phyloP scores from a whole-genome alignment of 495 filamentous ascomycete genomes.

The Aspergillus nanangensis region DNA sequence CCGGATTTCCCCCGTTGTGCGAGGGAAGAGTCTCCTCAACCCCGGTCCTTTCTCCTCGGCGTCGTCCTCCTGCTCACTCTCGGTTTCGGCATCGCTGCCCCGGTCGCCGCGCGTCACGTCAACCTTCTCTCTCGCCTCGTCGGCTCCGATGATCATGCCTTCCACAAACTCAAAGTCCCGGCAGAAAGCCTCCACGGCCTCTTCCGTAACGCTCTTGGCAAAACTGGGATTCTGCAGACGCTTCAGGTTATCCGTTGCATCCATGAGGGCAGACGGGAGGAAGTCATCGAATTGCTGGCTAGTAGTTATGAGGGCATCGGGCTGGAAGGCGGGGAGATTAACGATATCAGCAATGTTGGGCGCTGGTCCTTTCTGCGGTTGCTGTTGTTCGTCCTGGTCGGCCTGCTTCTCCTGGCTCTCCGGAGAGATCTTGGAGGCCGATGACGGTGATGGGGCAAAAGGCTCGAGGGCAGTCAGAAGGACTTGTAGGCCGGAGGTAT shows the following conservation, averaged over 20 bases:
- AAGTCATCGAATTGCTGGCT: slow-evolving; percentile 86
- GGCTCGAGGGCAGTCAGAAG: slow-evolving; percentile 62
- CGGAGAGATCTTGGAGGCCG: slow-evolving; percentile 7
- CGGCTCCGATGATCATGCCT: slow-evolving; percentile 55
- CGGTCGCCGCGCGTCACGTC: slow-evolving; percentile 25
- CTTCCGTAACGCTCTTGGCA: slow-evolving; percentile 70
- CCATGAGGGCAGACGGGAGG: slow-evolving; percentile 87
- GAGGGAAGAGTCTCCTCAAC: slow-evolving; percentile 68
- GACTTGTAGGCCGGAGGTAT: slow-evolving; percentile 64
- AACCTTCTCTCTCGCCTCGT: slow-evolving; percentile 43
- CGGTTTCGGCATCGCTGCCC: slow-evolving; percentile 21
- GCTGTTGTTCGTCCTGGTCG: slow-evolving; percentile 19
- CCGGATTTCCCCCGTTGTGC: slow-evolving; percentile 80
- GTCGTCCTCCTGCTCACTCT: slow-evolving; percentile 23
- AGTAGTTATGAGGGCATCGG: slow-evolving; percentile 54
- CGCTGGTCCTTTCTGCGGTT: slow-evolving; percentile 28
- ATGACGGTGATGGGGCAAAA: slow-evolving; percentile 26
- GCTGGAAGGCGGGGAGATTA: slow-evolving; percentile 56
- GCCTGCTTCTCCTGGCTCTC: slow-evolving; percentile 22
- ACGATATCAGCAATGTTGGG: slow-evolving; percentile 48
- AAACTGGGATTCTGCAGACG: slow-evolving; percentile 62
- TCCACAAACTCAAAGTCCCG: slow-evolving; percentile 89
- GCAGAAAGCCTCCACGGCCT: slow-evolving; percentile 83
- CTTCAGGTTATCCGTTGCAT: slow-evolving; percentile 77
- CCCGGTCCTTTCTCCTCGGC: slow-evolving; percentile 40